Base-by-base conservation (phyloP, 2,329 filamentous ascomycete genomes). In the Pestalotiopsis sp. region DNA sequence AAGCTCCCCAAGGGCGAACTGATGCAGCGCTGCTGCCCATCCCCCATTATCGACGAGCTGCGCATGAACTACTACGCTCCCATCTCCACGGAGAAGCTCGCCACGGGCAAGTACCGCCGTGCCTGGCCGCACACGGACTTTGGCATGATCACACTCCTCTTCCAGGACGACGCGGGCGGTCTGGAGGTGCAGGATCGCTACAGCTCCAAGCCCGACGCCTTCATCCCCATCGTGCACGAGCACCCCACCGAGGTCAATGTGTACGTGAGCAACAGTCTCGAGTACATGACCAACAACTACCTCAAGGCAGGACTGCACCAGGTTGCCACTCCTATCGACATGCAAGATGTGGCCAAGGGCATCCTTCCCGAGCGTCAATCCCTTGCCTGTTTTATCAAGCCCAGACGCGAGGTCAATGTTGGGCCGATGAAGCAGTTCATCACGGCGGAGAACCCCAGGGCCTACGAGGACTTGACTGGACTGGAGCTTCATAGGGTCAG, bases 51-150 rank as follows among this genome's bases (percentile, higher is more conserved):
- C 11, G 56, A 58, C 56, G 56, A 58, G 10, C 56, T 65, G 4
- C 63, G 63, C 22, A 24, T 60, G 66, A 65, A 65, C 35, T 64
- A 63, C 14, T 68, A 68, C 60, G 64, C 67, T 4, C 48, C 65
- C 24, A 59, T 67, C 59, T 24, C 44, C 20, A 57, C 58, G 14
- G 35, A 68, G 39, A 39, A 63, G 58, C 58, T 39, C 26, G 58
- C 58, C 26, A 40, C 26, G n/a, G 58, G 58, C 58, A 38, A 61
- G n/a, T 38, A 38, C 35, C 66, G 66, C 14, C 64, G 67, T 1
- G 66, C 52, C 10, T 68, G 67, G 67, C 67, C 67, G n/a, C 67
- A 68, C 35, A 66, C 65, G 20, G 67, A 68, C 24, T 61, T 68
- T 40, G 67, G 67, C 2, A 60, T 68, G 26, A 64, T 68, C 60